Base-by-base conservation (phyloP, 768 basidiomycete species). In the Coprinopsis marcescibilis region DNA sequence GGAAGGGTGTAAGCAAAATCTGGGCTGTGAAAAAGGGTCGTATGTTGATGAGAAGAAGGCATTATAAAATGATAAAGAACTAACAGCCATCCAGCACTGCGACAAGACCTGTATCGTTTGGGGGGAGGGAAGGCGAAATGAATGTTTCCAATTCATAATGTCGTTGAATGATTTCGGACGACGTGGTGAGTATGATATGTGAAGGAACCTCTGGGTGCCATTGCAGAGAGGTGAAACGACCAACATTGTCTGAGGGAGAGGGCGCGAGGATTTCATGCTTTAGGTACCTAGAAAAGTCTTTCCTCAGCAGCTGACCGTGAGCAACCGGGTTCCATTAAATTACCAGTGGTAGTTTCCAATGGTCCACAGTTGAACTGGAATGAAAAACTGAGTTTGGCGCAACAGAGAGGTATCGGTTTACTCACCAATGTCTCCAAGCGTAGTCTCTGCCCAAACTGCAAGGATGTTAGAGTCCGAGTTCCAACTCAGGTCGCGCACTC, bases 261-360 rank as follows among this genome's bases (percentile, higher is more conserved):
- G 77, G 73, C 1, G 82, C 78, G 15, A 66, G 57, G 27, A 96
- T 69, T 60, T 94, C 90, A 60, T 95, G 91, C 65, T 97, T 97
- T 49, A 97, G 76, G 66, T 97, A 96, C 87, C 87, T 89, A 48
- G 13, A 29, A 37, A 25, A 29, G n/a, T n/a, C n/a, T n/a, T n/a
- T 29, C 1, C 34, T 37, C 12, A 50, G 15, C 33, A 37, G 17
- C 19, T 39, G 39, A 7, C 23, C 11, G 39, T 20, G 41, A 17
- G 25, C 3, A 1, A 44, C 27, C 23, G 4, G 15, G 2, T 15
- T 10, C 24, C 56, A 60, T 20, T 54, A 87, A 24, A 19, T 5
- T 20, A 40, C 91, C 96, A 98, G 59, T 97, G 85, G 62, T 96
- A 98, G 60, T 99, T 99, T 24, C 88, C 83, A 5, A 76, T 89